Percentiles rank a stretch among this genome's conserved stretches.
Conservation (phyloP, 1,139 yeast species). For the Protomyces inundatus region DNA sequence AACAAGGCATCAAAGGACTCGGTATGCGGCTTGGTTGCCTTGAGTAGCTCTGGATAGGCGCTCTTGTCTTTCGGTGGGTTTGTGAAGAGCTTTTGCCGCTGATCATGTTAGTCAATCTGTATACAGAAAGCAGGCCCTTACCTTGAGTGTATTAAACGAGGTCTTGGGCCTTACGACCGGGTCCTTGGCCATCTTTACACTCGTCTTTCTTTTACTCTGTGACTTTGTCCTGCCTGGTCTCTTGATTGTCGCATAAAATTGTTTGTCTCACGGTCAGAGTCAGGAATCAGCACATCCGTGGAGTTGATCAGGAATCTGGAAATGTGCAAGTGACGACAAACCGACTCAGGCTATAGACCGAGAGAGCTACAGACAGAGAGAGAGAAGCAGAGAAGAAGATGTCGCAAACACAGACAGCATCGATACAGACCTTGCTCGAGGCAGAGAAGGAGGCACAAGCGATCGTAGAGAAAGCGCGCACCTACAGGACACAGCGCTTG, state of each 20-base stretch:
- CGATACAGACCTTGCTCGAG: conserved; percentile 36
- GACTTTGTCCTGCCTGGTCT: background rate
- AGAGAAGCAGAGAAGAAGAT: background rate
- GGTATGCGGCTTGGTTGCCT: conserved; percentile 90
- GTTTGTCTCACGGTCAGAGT: background rate
- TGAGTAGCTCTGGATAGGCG: conserved; percentile 73
- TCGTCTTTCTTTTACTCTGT: background rate
- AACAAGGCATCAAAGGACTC: conserved; percentile 95
- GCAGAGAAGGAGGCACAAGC: conserved; percentile 97
- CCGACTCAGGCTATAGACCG: background rate
- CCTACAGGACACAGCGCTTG: conserved; percentile 62
- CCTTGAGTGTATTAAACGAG: conserved; percentile 19
- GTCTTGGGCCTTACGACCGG: conserved; percentile 9
- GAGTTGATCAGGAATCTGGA: too few species aligned
- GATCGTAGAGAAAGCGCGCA: conserved; percentile 72
- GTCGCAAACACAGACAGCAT: conserved; percentile 20
- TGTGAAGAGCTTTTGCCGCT: conserved; percentile 76
- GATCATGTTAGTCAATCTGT: conserved; percentile 50
- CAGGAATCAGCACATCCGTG: too few species aligned
- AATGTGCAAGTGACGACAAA: background rate
- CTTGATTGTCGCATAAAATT: background rate
- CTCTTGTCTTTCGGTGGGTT: conserved; percentile 85
- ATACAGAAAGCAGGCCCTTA: background rate
- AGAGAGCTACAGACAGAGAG: too few species aligned
- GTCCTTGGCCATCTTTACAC: background rate